Evolutionary conservation across 495 filamentous ascomycete species (phyloP), one percentile per base, ranked within the genome.

Genomic region (Rostrohypoxylon terebratum): DNA sequence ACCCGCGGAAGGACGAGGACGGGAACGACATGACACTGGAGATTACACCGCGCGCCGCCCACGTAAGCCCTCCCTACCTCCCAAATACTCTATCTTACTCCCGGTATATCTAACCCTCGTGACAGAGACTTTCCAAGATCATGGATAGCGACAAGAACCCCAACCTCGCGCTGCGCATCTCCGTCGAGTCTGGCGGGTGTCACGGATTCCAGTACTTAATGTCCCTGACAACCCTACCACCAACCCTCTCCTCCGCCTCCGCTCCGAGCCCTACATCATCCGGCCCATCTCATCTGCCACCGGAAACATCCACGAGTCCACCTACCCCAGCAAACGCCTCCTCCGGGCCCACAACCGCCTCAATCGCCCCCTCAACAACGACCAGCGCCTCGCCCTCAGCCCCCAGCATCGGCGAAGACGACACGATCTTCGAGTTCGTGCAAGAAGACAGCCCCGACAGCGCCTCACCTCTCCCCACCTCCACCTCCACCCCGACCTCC

Each of bases 191-290:
- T 51, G 96, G 96, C 66, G 96, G 96, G 38, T 99, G 96, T 80
- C 96, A 99, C 82, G 96, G 96, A 18, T 98, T 99, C 81, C 96
- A 99, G 80, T 99, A 98, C 76, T 85, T 96, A 28, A 97, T 99
- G 92, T 91, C 91, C 5, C 87, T 97, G 5, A 90, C 92, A 21
- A 88, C 84, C 3, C 79, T 88, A 0, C 86, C 86, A 0, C 55
- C 79, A 9, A 55, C 87, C 72, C 66, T 83, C 0, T 75, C 78
- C 14, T 50, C 68, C 11, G 23, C 47, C 40, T 3, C 63, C 36
- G 9, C 51, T 23, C 5, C 50, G 11, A 44, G 13, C 40, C 42
- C 42, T 16, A 6, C n/a, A 20, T 28, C 47, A 51, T 18, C 28
- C 21, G 28, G 25, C 14, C 1, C 25, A 21, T 13, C 62, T 13